Conservation (phyloP, 2,329 filamentous ascomycete genomes). For the Colletotrichum sp. region DNA sequence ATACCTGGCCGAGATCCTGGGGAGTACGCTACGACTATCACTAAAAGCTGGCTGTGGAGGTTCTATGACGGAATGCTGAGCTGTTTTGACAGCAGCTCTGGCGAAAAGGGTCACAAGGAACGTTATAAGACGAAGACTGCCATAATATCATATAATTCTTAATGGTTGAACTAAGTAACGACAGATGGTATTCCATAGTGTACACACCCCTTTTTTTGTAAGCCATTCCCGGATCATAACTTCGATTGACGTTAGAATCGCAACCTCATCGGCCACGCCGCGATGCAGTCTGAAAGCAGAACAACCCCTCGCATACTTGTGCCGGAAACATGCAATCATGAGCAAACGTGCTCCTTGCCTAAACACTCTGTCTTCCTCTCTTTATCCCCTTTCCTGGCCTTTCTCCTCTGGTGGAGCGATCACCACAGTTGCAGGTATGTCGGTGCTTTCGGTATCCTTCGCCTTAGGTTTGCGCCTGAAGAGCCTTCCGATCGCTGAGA, state of each 20-base stretch:
- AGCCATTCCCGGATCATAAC: not conserved
- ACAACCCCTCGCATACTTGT: not conserved
- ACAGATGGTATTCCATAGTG: not conserved
- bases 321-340: not conserved
- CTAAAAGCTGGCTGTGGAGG: not conserved
- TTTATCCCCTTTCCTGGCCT: not conserved
- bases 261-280: not conserved
- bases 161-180: not conserved
- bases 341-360: not conserved
- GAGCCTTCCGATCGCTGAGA: not conserved
- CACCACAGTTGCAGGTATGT: not conserved
- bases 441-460: not conserved
- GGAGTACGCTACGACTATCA: not conserved
- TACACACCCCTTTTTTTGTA: not conserved
- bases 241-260: not conserved
- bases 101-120: fast-evolving
- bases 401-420: constrained; percentile 1
- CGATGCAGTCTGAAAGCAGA: not conserved
- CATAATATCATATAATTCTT: not conserved
- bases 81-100: not conserved
- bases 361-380: not conserved
- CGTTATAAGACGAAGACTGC: not conserved
- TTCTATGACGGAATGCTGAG: not conserved
- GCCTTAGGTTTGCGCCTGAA: not conserved
- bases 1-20: not conserved